Base-by-base conservation (phyloP, 148 eudicot species). In the Silene latifolia region DNA sequence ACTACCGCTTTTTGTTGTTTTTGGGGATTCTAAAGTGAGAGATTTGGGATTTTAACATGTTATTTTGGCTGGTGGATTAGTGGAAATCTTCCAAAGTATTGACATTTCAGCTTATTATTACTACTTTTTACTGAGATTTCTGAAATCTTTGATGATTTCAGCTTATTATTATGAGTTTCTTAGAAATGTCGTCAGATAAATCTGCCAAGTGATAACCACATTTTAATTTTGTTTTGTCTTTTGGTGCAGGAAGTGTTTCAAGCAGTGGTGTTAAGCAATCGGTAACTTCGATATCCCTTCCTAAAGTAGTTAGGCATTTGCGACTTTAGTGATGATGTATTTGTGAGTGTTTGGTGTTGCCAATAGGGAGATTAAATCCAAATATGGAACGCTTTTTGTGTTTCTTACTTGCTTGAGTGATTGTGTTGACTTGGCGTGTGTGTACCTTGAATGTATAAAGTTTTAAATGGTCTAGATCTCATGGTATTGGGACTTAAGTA, bases 231-330 rank as follows among this genome's bases (percentile, higher is more conserved):
- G 27, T 60, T 35, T 17, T 25, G 35, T 5, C 8, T 35, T 25
- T 65, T 65, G 10, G 29, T 71, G 74, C 83, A 89, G 92, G 92
- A 80, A 72, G 54, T 71, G 60, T 87, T 57, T 89, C 90, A 9
- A n/a, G 51, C 0, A 79, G 82, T 76, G 67, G 73, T 17, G 71
- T 81, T 29, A 85, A 87, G 78, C 54, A 83, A 9, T 80, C 92
- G 59, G 92, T 89, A 74, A 82, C 87, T 24, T 66, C 12, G 18
- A 13, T 11, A 13, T 32, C 39, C 54, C 58, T 23, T 62, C 53
- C 53, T 25, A 12, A 62, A 13, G 44, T 74, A 20, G 64, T 60
- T 24, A 9, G 14, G 4, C 25, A 60, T 20, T 8, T 60, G 29
- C 9, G 29, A 60, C 9, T 60, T 58, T 20, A 21, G 19, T 21